Conservation (phyloP, 306 rosid species). For the Canavalia gladiata region DNA sequence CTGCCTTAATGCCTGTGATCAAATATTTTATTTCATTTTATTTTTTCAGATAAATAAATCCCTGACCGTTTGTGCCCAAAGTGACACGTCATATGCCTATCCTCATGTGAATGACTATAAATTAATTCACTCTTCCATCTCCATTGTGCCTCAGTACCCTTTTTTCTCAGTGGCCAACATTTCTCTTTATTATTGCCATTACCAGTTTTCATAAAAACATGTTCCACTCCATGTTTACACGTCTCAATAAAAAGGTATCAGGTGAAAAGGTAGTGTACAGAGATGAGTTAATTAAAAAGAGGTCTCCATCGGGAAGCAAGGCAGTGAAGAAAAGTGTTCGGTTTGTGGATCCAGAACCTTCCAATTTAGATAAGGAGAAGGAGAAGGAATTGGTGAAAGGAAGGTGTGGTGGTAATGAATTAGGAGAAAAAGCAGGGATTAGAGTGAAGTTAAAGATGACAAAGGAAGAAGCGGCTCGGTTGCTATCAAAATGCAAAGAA, state of each 20-base stretch:
- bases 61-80: not conserved
- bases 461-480: slow-evolving; percentile 68
- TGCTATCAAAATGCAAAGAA: slow-evolving; percentile 66
- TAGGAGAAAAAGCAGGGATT: slow-evolving; percentile 38
- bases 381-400: slow-evolving; percentile 25
- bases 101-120: slow-evolving; percentile 19
- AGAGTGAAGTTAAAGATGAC: slow-evolving; percentile 80
- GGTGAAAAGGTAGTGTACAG: slow-evolving; percentile 47
- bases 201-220: slow-evolving; percentile 22
- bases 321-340: slow-evolving; percentile 43
- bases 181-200: not conserved
- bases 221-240: slow-evolving; percentile 45
- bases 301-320: slow-evolving; percentile 16
- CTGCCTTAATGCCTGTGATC: not conserved
- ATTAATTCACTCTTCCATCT: slow-evolving; percentile 24
- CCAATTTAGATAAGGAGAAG: slow-evolving; percentile 42
- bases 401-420: not conserved
- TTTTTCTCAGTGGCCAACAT: not conserved
- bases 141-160: slow-evolving; percentile 30
- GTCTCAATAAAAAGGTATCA: slow-evolving; percentile 25
- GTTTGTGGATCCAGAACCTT: slow-evolving; percentile 47
- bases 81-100: slow-evolving; percentile 8
- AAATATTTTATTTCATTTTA: no score
- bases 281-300: slow-evolving; percentile 59
- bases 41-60: not conserved